Evolutionary conservation across 805 yeast species (phyloP), one percentile per base, ranked within the genome.

Genomic region (Candida argentea): DNA sequence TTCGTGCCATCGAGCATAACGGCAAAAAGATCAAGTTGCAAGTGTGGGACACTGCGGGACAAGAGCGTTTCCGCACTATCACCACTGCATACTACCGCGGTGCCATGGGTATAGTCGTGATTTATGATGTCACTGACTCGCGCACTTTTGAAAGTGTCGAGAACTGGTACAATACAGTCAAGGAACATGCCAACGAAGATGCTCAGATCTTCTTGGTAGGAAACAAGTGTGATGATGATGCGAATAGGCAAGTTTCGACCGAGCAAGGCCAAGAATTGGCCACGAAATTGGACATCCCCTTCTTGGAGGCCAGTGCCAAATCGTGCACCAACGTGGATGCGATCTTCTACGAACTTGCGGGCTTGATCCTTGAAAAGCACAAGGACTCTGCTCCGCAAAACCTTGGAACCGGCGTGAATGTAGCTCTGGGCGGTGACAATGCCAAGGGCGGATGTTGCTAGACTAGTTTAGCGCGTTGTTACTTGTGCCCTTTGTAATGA

Each of bases 21-120:
- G 95, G 95, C 30, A 82, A 83, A 58, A 80, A 80, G 40, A 82
- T 91, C 57, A 91, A 91, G 61, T 70, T 89, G 51, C 98, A 91
- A 57, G 82, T 89, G 24, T 81, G 95, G 95, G 95, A 86, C 53
- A 86, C 95, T 22, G 95, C 95, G 1, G 95, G 95, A n/a, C 95
- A 86, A 61, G 95, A 86, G 55, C 69, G 95, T 48, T 86, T 86
- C 63, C 73, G 95, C 61, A 84, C 95, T 23, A 86, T 86, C 60
- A 87, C 91, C 27, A 80, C 91, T n/a, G 89, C 93, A 1, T 82
- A 82, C 57, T 82, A 82, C 57, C 73, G 93, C 55, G 93, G 93
- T 33, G 91, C 93, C 33, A 77, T 79, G 76, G 93, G 93, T 38
- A 81, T 82, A 45, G 76, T 81, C 28, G 67, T 82, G 46, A 86